Base-by-base conservation (phyloP, 306 rosid genomes). In the Pterocarpus macrocarpus region DNA sequence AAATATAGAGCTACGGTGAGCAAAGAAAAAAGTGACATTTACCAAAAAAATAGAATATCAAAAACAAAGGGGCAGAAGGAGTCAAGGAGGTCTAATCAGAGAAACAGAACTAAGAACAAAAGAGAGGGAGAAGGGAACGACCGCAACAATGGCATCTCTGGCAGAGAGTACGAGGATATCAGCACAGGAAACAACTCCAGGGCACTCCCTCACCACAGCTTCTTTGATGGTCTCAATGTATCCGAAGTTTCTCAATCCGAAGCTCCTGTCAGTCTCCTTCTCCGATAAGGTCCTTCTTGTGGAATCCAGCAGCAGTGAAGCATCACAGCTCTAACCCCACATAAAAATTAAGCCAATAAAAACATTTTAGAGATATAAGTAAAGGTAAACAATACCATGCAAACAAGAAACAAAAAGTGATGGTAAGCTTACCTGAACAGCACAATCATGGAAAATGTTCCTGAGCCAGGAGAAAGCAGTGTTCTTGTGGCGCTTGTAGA, bases 401-500 rank as follows among this genome's bases (percentile, higher is more conserved):
- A 22, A 22, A 22, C 28, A 22, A 22, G 28, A 22, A 22, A 22
- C 28, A 22, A 22, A 22, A 22, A 22, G 28, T 22, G 28, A 22
- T 22, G 28, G 28, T 22, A 22, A 22, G 28, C 28, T 4, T 73
- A 95, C 99, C 91, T 93, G 92, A 67, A 95, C 99, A 87, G 92
- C 99, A 81, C 98, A 95, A 55, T 95, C 99, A 80, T 95, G 99
- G 88, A 95, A 95, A 77, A 95, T 91, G 87, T 95, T 95, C 58
- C 99, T 90, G 80, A 95, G 97, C 99, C 99, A 95, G 2, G 99
- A 95, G 88, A 95, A 95, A 12, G 99, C 99, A 69, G 99, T 95
- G 98, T 95, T 95, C 91, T 95, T 95, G 90, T 95, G 99, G 85
- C 98, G 98, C 76, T 93, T 95, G 94, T 95, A 95, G 66, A 93